Evolutionary conservation across 73 alveolate genomes (phyloP), one percentile per base, ranked within the genome.

Genomic region (Paraurostyla sp.): DNA sequence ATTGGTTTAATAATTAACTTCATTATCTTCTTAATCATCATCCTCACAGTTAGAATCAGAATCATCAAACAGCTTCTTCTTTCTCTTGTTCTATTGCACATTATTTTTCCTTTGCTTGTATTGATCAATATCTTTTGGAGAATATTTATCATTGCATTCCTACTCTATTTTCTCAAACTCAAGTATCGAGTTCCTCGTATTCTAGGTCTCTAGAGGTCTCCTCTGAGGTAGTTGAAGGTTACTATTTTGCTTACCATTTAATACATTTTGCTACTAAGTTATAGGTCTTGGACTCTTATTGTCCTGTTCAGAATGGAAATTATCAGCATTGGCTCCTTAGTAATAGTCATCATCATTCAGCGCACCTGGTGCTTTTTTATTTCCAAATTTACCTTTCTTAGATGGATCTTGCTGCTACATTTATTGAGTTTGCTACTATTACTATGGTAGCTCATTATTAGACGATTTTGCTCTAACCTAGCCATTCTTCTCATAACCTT

Each of bases 161-260:
- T 69, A 13, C 41, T 69, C 84, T 41, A 69, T 7, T 69, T 69
- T 69, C 65, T 69, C 84, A 40, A 69, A 69, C 35, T 69, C 84
- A 59, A 69, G 29, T 69, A 69, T 69, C 16, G 84, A 69, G 16
- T 60, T 60, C 15, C 78, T 27, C 78, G 32, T 16, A 60, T 60
- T 45, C 9, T 54, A 15, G 11, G 49, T 27, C 22, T 11, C 49
- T n/a, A n/a, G n/a, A n/a, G n/a, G n/a, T n/a, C n/a, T n/a, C n/a
- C n/a, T n/a, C n/a, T n/a, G n/a, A n/a, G n/a, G n/a, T n/a, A n/a
- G n/a, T n/a, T n/a, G n/a, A n/a, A n/a, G n/a, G n/a, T n/a, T n/a
- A n/a, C n/a, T n/a, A n/a, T n/a, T n/a, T n/a, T n/a, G n/a, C n/a
- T n/a, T n/a, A n/a, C n/a, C n/a, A n/a, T n/a, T n/a, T n/a, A n/a